Evolutionary conservation across 208 protist genomes (phyloP).

Genomic region (Acanthamoeba royreba): DNA sequence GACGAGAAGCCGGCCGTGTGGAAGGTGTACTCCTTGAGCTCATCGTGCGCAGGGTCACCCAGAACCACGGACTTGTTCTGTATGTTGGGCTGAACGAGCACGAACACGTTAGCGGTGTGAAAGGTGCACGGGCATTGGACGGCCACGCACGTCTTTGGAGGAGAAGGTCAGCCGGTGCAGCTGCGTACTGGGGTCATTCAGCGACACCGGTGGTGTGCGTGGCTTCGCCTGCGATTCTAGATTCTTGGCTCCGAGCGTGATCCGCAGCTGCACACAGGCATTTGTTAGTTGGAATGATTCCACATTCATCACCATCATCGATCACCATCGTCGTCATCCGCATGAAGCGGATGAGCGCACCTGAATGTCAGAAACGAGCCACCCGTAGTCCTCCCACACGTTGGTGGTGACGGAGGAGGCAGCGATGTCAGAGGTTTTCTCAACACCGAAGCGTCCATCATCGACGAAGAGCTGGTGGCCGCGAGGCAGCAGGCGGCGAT

Average conservation of each 20-base stretch:
- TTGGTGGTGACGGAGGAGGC: neutral
- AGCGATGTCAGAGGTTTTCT: neutral
- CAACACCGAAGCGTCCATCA: neutral
- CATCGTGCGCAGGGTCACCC: neutral
- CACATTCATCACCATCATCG: too few relatives aligned
- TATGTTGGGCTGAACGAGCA: neutral
- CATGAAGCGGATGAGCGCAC: neutral
- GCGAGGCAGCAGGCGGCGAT: neutral
- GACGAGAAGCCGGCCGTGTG: neutral
- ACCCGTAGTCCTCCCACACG: constrained; percentile 23
- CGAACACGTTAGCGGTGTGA: neutral
- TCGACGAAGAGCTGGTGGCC: neutral
- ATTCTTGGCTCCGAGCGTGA: neutral
- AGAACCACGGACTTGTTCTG: neutral
- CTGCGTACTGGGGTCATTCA: neutral
- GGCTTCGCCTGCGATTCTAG: neutral
- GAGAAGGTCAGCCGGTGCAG: neutral
- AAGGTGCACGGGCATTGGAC: neutral
- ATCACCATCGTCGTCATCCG: neutral
- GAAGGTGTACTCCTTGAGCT: constrained; percentile 36
- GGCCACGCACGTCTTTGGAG: neutral
- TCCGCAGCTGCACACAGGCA: neutral
- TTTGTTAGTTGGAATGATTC: too few relatives aligned
- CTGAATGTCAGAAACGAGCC: constrained; percentile 34
- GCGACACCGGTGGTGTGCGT: neutral